Base-by-base conservation (phyloP, 306 rosid genomes). In the Sphenostylis stenocarpa region DNA sequence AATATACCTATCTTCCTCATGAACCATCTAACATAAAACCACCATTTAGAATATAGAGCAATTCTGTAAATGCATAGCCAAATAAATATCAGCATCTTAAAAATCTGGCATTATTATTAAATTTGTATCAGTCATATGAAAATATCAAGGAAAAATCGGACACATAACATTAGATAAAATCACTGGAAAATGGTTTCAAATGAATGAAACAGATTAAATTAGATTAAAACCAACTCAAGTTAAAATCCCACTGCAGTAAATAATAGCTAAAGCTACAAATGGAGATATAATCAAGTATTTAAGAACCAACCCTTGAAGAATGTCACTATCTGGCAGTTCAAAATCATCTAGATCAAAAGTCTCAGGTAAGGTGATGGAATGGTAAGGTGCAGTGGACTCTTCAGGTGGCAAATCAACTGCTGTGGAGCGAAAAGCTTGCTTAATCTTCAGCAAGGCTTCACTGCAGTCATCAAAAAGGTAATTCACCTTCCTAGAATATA, bases 321-420 rank as follows among this genome's bases (percentile, higher is more conserved):
- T 82, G 82, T 96, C 99, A 80, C 85, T 93, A 82, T 96, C 99
- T 26, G 99, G 99, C 56, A 96, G 89, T 87, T 96, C 99, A 83
- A 96, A 96, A 88, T 96, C 99, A 81, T 96, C 99, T 67, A 96
- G 99, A 88, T 96, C 99, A 83, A 96, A 96, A 66, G 99, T 96
- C 89, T 96, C 98, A 0, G 99, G 99, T 76, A 96, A 83, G 73
- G 98, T 96, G 75, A 96, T 96, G 70, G 99, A 93, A 88, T 96
- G 96, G 86, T 96, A 96, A 4, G 99, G 99, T 75, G 99, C 99
- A 82, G 99, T 96, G 33, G 99, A 96, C 87, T 96, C 99, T 86
- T 96, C 99, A 15, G 99, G 99, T 1, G 99, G 98, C 87, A 96
- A 84, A 88, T 96, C 99, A 72, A 96, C 99, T 15, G 98, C 93